Evolutionary conservation across 2,329 filamentous ascomycete species (phyloP).

Genomic region (Parastagonospora avenae): DNA sequence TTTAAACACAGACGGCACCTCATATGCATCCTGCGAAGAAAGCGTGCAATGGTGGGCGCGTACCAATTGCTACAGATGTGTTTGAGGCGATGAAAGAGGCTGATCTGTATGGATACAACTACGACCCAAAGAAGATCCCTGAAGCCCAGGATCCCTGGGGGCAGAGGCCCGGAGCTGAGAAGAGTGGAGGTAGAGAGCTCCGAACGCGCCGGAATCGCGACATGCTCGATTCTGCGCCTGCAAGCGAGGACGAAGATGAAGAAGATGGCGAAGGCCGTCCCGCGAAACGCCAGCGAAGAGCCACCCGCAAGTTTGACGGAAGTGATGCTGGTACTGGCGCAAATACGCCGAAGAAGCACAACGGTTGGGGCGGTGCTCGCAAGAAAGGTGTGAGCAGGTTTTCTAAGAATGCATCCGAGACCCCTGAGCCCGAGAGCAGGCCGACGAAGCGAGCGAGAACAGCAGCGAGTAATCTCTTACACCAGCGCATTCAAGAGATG

Average conservation of each 20-base stretch:
- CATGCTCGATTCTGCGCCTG: slow-evolving; percentile 43
- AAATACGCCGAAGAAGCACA: slow-evolving; percentile 40
- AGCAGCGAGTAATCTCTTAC: slow-evolving; percentile 35
- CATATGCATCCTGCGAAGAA: slow-evolving; percentile 59
- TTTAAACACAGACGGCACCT: slow-evolving; percentile 51
- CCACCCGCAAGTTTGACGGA: slow-evolving; percentile 42
- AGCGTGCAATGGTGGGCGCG: slow-evolving; percentile 54
- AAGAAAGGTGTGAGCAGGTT: slow-evolving; percentile 46
- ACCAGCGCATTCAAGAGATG: slow-evolving; percentile 54
- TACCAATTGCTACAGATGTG: slow-evolving; percentile 52
- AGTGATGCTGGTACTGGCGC: slow-evolving; percentile 37
- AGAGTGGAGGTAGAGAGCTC: slow-evolving; percentile 53
- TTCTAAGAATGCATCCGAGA: slow-evolving; percentile 36
- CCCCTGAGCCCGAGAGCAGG: slow-evolving; percentile 43
- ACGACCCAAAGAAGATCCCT: slow-evolving; percentile 56
- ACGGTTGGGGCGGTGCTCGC: slow-evolving; percentile 45
- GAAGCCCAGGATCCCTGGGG: slow-evolving; percentile 63
- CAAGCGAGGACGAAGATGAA: slow-evolving; percentile 47
- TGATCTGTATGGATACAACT: slow-evolving; percentile 64
- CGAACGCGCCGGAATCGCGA: slow-evolving; percentile 51
- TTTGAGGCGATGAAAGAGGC: slow-evolving; percentile 67
- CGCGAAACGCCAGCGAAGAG: slow-evolving; percentile 42
- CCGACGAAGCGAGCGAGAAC: slow-evolving; percentile 35
- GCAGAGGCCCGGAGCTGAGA: slow-evolving; percentile 55
- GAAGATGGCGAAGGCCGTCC: slow-evolving; percentile 37